Base-by-base conservation (phyloP, 1,139 yeast genomes). In the Pneumocystis sp. region DNA sequence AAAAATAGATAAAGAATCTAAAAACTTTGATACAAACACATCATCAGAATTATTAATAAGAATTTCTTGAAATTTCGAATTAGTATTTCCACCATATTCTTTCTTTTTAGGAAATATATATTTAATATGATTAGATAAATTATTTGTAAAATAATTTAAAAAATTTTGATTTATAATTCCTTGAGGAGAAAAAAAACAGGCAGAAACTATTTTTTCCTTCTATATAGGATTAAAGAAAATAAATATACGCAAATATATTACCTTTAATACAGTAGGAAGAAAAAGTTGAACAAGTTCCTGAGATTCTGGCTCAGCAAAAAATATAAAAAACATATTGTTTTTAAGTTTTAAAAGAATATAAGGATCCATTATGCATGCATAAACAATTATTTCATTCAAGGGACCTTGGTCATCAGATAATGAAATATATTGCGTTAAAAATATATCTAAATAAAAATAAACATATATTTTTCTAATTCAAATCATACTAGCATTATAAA, bases 401-500 rank as follows among this genome's bases (percentile, higher is more conserved):
- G 34, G 6, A 50, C 25, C 17, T 25, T 44, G 29, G 15, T 50
- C 10, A 59, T 50, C 61, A 63, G 19, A 25, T 21, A 42, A 40
- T 59, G 37, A 62, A 29, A 35, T 56, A 34, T 21, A 57, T 57
- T 64, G 64, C 17, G 60, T 61, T 34, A 64, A 64, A 21, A 61
- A 45, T 29, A 59, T 50, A 19, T 64, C 57, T 66, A 39, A 66
- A 67, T 21, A 42, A 35, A 17, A 64, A 67, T 6, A 70, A 50
- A 12, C 60, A 15, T 72, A 70, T 25, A 76, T 63, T 15, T 75
- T 70, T 39, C 74, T 73, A 7, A 76, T 67, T 35, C 69, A 76
- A 67, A 82, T 81, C 73, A 89, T 86, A 61, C 82, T 82, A 64
- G 83, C 78, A 71, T 86, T 88, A 73, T 84, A 89, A 2, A 89